Percentiles rank a stretch among this genome's conserved stretches.
Conservation (phyloP, 2,329 filamentous ascomycete genomes). For the Mollisia scopiformis region DNA sequence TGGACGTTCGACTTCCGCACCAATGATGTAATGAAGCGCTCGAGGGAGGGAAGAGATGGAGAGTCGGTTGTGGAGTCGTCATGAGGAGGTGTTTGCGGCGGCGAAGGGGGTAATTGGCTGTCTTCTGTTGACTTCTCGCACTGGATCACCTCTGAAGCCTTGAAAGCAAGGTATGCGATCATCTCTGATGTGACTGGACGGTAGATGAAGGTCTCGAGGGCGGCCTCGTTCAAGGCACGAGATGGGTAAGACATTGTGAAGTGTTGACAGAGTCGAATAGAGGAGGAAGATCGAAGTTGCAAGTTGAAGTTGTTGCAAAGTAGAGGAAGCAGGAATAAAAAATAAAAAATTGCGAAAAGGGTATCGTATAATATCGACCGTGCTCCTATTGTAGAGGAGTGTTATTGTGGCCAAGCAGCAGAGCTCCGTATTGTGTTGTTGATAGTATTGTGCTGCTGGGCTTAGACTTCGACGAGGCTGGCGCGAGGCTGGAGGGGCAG, state of each 20-base stretch:
- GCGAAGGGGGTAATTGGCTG: conserved; percentile 40
- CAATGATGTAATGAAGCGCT: conserved; percentile 89
- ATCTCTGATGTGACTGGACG: conserved; percentile 74
- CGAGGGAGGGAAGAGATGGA: conserved; percentile 71
- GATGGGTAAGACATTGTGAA: conserved; percentile 25
- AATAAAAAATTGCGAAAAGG: background rate
- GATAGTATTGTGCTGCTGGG: background rate
- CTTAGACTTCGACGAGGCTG: background rate
- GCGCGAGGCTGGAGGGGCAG: background rate
- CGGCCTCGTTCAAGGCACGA: conserved; percentile 60
- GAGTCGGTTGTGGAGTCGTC: conserved; percentile 20
- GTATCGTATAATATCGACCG: background rate
- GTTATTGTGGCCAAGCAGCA: background rate
- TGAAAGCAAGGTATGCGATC: conserved; percentile 76
- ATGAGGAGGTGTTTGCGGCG: conserved; percentile 55
- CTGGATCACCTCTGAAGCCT: conserved; percentile 77
- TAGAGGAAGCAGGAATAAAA: background rate
- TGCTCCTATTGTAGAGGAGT: background rate
- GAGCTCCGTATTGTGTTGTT: background rate
- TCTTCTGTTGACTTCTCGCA: conserved; percentile 69
- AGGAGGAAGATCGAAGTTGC: background rate
- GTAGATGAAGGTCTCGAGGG: conserved; percentile 81
- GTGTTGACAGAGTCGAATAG: too few species aligned
- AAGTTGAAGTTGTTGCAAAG: background rate
- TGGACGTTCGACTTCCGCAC: conserved; percentile 94